Evolutionary conservation across 1,284 basidiomycete genomes (phyloP).

Genomic region (Heterobasidion occidentale): DNA sequence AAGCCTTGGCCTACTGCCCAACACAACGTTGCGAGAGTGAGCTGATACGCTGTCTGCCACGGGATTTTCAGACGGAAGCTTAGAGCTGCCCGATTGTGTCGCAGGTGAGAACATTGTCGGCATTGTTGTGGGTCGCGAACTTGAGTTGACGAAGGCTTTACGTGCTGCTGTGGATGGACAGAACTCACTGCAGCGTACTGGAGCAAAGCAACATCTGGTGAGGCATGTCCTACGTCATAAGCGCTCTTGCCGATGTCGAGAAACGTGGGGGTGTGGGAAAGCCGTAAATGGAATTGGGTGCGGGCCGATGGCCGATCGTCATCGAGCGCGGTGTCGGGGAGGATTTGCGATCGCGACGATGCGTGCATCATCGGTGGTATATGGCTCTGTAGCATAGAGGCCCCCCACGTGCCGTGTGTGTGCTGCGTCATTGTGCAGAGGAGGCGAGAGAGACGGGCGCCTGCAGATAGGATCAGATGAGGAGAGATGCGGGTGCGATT

Average conservation of each 20-base stretch:
- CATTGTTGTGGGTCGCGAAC: no score
- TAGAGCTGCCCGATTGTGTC: no score
- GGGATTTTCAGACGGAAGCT: no score
- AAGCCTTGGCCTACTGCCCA: neutral
- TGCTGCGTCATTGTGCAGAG: neutral
- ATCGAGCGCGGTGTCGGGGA: neutral
- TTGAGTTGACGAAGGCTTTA: no score
- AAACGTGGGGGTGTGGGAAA: conserved; percentile 54
- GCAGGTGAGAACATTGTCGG: no score
- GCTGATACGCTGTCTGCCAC: no score
- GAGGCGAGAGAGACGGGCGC: neutral
- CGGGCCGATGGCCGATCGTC: neutral
- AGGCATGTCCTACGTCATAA: conserved; percentile 21
- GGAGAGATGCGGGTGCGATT: neutral
- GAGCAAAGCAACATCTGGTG: neutral
- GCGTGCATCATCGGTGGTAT: no score
- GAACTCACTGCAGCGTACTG: neutral
- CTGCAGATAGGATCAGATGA: neutral
- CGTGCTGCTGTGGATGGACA: neutral
- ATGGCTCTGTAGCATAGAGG: no score
- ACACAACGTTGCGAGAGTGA: no score
- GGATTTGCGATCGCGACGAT: neutral
- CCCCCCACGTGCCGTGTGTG: neutral
- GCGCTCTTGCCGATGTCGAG: conserved; percentile 30
- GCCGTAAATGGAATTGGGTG: neutral